Base-by-base conservation (phyloP, 1,139 yeast genomes). In the Hemisphaericaspora xylanilytica region DNA sequence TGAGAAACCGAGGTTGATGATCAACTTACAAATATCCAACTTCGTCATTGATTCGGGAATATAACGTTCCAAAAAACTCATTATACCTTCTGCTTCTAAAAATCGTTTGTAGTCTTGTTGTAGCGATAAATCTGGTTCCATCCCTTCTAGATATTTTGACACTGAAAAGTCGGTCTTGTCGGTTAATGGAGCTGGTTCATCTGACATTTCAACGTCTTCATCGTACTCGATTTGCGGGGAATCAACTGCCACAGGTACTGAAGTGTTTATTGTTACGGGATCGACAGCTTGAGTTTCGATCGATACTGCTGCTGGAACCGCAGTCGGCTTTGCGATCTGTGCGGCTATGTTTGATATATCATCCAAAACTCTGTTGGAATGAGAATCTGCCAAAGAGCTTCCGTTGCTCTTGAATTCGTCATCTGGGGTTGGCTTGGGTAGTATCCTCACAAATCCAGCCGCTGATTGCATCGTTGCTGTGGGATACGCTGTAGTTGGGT, bases 81-180 rank as follows among this genome's bases (percentile, higher is more conserved):
- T 61, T 27, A 76, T 67, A 0, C 94, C 94, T 40, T 74, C 60
- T n/a, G 62, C 55, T 51, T 80, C 79, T 42, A 86, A 58, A 48
- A 52, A 76, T 41, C 65, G 62, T 41, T 86, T 70, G 43, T 45
- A 43, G 39, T 44, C 32, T 33, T 37, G 11, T 29, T 36, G 38
- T 13, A 45, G n/a, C 20, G 28, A 16, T 15, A 17, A 26, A 33
- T 45, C 39, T 7, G 42, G 46, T n/a, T 14, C 22, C 25, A 34
- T 36, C 13, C 12, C 17, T 6, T 31, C 35, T 11, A 40, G 35
- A 24, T 26, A 32, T 26, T 5, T 28, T 15, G 18, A 15, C 10
- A 26, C 29, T 8, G 39, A 28, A 4, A 31, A 17, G 11, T 28
- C 14, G 9, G 7, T 18, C 20, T 26, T 21, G 18, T 28, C 36